Conservation (phyloP, 1,284 basidiomycete species). For the Malassezia brasiliensis region DNA sequence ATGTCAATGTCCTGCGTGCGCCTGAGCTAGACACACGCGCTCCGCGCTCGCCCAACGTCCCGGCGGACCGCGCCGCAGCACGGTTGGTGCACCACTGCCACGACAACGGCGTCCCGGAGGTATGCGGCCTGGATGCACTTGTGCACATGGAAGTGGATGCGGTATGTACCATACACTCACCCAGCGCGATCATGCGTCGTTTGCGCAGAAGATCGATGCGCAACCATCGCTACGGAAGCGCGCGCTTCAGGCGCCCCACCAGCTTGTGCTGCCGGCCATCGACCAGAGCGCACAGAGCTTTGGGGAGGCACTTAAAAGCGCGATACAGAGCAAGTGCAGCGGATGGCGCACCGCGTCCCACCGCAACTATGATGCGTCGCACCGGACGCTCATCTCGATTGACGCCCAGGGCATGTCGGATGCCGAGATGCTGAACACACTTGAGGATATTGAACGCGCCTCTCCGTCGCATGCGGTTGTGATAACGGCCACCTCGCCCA, state of each 20-base stretch:
- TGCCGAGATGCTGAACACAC: neutral
- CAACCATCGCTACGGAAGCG: constrained; percentile 7
- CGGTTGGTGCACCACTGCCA: constrained; percentile 9
- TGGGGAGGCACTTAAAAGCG: constrained; percentile 1
- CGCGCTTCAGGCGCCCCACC: constrained; percentile 3
- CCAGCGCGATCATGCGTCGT: neutral
- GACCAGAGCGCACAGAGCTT: constrained; percentile 7
- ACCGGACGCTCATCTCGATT: neutral
- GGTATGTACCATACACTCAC: neutral
- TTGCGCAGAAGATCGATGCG: neutral
- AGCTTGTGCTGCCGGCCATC: constrained; percentile 8
- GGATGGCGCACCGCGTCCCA: neutral
- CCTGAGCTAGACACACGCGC: neutral
- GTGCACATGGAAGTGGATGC: constrained; percentile 13
- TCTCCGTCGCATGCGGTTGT: constrained; percentile 12
- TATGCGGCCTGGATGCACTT: constrained; percentile 12
- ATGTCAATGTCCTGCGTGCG: constrained; percentile 3
- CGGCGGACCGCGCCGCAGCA: constrained; percentile 2
- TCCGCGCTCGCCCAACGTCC: neutral
- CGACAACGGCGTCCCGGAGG: constrained; percentile 1
- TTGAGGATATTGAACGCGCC: constrained; percentile 2
- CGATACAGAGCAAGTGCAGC: constrained; percentile 1
- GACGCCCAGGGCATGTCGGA: neutral
- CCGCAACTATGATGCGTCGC: neutral
- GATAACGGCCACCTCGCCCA: neutral